Base-by-base conservation (phyloP, 1,284 basidiomycete species). In the Tremellales sp. region DNA sequence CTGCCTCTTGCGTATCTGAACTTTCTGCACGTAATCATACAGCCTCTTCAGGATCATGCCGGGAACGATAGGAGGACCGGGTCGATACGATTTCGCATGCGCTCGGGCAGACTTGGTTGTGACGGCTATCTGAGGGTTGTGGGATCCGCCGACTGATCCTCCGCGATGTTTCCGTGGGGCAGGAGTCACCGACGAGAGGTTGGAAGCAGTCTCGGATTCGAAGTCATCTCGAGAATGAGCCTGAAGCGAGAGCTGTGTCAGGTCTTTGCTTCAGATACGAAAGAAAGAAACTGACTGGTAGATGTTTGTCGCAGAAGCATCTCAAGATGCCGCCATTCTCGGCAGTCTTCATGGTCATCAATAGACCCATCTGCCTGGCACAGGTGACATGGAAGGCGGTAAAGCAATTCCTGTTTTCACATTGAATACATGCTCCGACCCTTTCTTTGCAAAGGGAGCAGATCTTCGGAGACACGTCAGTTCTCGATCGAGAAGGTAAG, bases 311-410 rank as follows among this genome's bases (percentile, higher is more conserved):
- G 62, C 92, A 97, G 63, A 78, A 94, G 40, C 83, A 86, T 5
- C 83, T 81, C 10, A 94, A 77, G 0, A 66, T 58, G 1, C 71
- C 71, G 21, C 69, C 68, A 5, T 61, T 53, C 16, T 58, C 65
- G 3, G 85, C 78, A 25, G 81, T 82, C 70, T 93, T 93, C 89
- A 93, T 93, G 3, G 86, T 86, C 73, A 85, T 78, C 10, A 93
- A 68, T 5, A 92, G 69, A 53, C 86, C 89, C 59, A 86, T 81
- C 59, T 85, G 86, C 13, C 93, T 77, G 0, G 93, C 95, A 65
- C 95, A 99, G 0, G 94, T 95, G 2, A 88, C 82, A 66, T 99
- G 95, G 61, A 97, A 98, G 0, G 95, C 93, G 3, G 86, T 79
- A 69, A 91, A 94, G 73, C 95, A 98, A 2, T 82, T 85, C 9